Conservation (phyloP, 805 yeast genomes). For the Scheffersomyces lignosus region DNA sequence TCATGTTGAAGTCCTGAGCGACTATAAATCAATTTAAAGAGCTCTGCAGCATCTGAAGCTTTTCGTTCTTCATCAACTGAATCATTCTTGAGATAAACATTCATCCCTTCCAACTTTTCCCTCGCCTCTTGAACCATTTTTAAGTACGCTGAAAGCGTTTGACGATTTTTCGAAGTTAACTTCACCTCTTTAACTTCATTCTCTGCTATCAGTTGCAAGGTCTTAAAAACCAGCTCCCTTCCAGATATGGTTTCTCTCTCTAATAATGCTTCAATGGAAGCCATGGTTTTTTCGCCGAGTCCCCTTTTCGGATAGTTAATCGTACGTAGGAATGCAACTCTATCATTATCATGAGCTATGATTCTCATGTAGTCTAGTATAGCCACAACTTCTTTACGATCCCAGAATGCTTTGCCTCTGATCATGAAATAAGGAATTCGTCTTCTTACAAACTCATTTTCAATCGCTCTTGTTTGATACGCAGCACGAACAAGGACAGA, state of each 20-base stretch:
- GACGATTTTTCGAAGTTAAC: slow-evolving; percentile 12
- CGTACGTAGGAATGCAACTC: slow-evolving; percentile 57
- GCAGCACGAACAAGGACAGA: slow-evolving; percentile 72
- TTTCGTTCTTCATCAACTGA: not conserved
- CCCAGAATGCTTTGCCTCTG: slow-evolving; percentile 82
- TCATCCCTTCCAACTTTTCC: slow-evolving; percentile 7
- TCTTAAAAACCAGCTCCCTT: slow-evolving; percentile 7
- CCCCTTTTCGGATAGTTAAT: slow-evolving; percentile 65
- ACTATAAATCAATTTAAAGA: slow-evolving; percentile 26
- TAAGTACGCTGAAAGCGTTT: slow-evolving; percentile 24
- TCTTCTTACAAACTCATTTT: slow-evolving; percentile 54
- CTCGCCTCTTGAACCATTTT: slow-evolving; percentile 23
- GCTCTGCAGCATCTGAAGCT: slow-evolving; percentile 1
- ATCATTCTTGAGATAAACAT: slow-evolving; percentile 2
- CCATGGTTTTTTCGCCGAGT: slow-evolving; percentile 57
- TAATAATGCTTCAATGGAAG: slow-evolving; percentile 23
- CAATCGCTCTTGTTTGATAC: slow-evolving; percentile 60
- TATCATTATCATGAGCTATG: slow-evolving; percentile 57
- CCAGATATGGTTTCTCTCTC: slow-evolving; percentile 1
- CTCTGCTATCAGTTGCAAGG: slow-evolving; percentile 9
- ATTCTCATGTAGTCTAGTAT: slow-evolving; percentile 67
- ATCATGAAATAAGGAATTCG: slow-evolving; percentile 66
- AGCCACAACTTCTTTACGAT: slow-evolving; percentile 62
- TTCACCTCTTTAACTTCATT: slow-evolving; percentile 4
- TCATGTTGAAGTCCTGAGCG: slow-evolving; percentile 30